phyloP scores from a whole-genome alignment of 2,329 filamentous ascomycete species.

The Penicillium oxalicum region DNA sequence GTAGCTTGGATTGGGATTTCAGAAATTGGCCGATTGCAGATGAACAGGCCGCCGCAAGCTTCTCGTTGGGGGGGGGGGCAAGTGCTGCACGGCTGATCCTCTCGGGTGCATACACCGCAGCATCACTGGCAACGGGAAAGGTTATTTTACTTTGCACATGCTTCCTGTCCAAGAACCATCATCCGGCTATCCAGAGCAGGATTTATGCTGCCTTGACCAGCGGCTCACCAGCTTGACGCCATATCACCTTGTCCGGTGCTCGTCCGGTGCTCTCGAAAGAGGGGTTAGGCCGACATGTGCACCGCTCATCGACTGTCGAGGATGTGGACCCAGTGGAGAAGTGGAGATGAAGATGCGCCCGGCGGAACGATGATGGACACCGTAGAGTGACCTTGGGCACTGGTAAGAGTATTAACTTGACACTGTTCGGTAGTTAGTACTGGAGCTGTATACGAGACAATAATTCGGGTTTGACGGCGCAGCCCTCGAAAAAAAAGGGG shows the following conservation, averaged over 20 bases:
- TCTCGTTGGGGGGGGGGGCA: not conserved
- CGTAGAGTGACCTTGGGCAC: not conserved
- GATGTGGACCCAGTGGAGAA: slow-evolving; percentile 1
- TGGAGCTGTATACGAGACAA: too few species aligned
- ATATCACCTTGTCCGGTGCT: not conserved
- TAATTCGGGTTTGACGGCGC: too few species aligned
- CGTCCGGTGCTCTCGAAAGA: not conserved
- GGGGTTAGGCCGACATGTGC: slow-evolving; percentile 7
- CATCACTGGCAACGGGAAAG: too few species aligned
- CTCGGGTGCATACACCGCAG: too few species aligned
- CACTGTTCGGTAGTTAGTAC: too few species aligned
- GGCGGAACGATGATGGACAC: not conserved
- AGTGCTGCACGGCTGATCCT: not conserved
- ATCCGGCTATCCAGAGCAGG: too few species aligned
- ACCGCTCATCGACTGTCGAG: slow-evolving; percentile 2
- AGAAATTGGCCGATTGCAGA: slow-evolving; percentile 11
- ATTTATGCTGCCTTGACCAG: too few species aligned
- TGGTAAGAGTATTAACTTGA: not conserved
- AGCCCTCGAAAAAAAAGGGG: too few species aligned
- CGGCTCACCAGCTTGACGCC: not conserved
- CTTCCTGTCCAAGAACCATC: too few species aligned
- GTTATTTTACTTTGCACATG: too few species aligned
- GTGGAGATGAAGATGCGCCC: not conserved
- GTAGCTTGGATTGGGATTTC: slow-evolving; percentile 4
- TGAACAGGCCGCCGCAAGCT: not conserved